Evolutionary conservation across 345 rosid species (phyloP), one percentile per base, ranked within the genome.

Genomic region (Hypericum perforatum): DNA sequence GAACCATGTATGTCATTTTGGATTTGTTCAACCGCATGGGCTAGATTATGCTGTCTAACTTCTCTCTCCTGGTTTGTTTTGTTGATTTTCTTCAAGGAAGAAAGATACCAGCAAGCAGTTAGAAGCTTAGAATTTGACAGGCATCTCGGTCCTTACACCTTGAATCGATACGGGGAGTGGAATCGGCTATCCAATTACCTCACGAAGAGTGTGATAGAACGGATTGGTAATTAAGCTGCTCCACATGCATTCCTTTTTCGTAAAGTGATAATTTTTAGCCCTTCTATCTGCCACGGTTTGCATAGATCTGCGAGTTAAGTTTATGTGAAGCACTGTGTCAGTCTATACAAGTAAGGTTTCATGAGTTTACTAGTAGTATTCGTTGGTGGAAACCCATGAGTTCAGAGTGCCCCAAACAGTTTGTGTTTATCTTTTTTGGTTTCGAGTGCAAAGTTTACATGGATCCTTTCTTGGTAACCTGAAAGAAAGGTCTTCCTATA

Each of bases 101-200:
- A 76, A 73, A 82, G 88, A 65, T 91, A 71, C 76, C 60, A 71
- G 16, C 80, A 66, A 64, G 82, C 90, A 52, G 89, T 87, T 44
- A 68, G 43, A 71, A 63, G 52, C 57, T 71, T 85, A 73, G 96
- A 91, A 76, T 87, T 91, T 46, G 90, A 91, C 68, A 73, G 74
- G 38, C 61, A 79, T 63, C 88, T 87, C 60, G 95, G 95, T 61
- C 92, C 98, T 41, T 87, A 81, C 70, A 71, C 77, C 70, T 66
- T 72, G 51, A 83, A 60, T 53, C 89, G 67, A 12, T 75, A 78
- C 67, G 84, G 75, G 32, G 86, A 76, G 13, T 91, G 96, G 94
- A 87, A 74, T 73, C 64, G 74, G 46, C 58, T 91, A 57, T 85
- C 94, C 39, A 74, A 70, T 70, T 85, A 75, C 70, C 69, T 87